Base-by-base conservation (phyloP, 208 protist species). In the Hexamita inflata region DNA sequence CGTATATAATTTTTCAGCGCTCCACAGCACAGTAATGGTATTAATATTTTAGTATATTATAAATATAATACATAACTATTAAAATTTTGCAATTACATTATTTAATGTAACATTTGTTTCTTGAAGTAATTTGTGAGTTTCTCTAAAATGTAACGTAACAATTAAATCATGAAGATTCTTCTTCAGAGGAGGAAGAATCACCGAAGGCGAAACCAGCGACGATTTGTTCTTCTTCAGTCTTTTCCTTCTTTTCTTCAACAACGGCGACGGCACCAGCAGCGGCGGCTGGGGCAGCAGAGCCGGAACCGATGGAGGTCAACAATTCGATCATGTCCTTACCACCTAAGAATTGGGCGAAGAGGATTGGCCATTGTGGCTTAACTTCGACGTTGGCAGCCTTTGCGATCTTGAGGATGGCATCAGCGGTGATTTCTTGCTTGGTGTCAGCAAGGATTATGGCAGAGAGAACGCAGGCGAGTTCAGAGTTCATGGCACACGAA, bases 301-400 rank as follows among this genome's bases (percentile, higher is more conserved):
- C 75, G 29, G 75, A 74, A 15, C 75, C 75, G 29, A 74, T 29
- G 68, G 32, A 49, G n/a, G 73, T 66, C 11, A 78, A 15, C 30
- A 78, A 61, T 1, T 78, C 75, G 13, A 58, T 75, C 26, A 78
- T 38, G 75, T 78, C 58, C 61, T 78, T 78, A 11, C 41, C 61
- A 11, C 39, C 35, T 1, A 78, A 61, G 68, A 66, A 76, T n/a
- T 78, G 41, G 11, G 75, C 75, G n/a, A 78, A 78, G 34, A 78
- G 61, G 57, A 73, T 49, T 39, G 60, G 60, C 68, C 68, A 75
- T 19, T 70, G 32, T 15, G n/a, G 11, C 1, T 58, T 13, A 13
- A 78, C 75, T 19, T 75, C 75, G 30, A 78, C 75, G 34, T 58
- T 58, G 39, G 75, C 75, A 35, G 75, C 75, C 13, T 2, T 34